These are phyloP conservation scores for Phytophthora pini DNA, from an alignment of 352 stramenopile genomes.

Conservation along the genomic window DNA sequence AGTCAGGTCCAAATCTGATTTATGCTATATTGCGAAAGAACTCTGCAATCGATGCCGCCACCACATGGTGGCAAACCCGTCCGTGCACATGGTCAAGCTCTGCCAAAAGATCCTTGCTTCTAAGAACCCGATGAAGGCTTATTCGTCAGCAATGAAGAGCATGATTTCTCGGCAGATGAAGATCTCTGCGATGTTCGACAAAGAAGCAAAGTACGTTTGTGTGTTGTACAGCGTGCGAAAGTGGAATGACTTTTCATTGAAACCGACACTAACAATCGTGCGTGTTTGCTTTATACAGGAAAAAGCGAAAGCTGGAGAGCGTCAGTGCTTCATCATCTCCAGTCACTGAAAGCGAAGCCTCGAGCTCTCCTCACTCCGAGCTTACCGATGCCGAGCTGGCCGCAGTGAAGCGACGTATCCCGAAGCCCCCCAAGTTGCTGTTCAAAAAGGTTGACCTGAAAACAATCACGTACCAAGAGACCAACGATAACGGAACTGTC, in stretches of 20 bases:
- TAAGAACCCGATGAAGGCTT: slow-evolving; percentile 81
- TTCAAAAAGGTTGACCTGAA: slow-evolving; percentile 89
- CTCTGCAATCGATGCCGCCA: slow-evolving; percentile 79
- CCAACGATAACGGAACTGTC: slow-evolving; percentile 89
- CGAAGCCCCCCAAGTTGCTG: slow-evolving; percentile 80
- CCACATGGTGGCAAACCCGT: slow-evolving; percentile 86
- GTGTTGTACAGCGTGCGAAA: background rate
- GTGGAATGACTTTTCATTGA: background rate
- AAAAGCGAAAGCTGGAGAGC: slow-evolving; percentile 78
- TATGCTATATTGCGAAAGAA: slow-evolving; percentile 81
- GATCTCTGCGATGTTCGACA: slow-evolving; percentile 72
- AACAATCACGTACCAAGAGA: slow-evolving; percentile 87
- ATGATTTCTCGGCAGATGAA: slow-evolving; percentile 89
- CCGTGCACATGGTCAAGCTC: slow-evolving; percentile 84
- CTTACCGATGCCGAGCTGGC: slow-evolving; percentile 84
- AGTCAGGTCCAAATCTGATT: slow-evolving; percentile 58
- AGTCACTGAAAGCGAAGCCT: slow-evolving; percentile 67
- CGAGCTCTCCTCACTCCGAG: slow-evolving; percentile 68
- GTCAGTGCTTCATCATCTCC: slow-evolving; percentile 55
- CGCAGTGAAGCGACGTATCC: slow-evolving; percentile 80
- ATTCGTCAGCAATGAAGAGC: slow-evolving; percentile 87
- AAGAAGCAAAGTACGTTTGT: slow-evolving; percentile 72
- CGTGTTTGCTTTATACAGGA: slow-evolving; percentile 44
- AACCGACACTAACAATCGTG: slow-evolving; percentile 20
- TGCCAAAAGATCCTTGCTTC: slow-evolving; percentile 75